These are phyloP conservation scores for Filobasidium floriforme DNA, from an alignment of 768 basidiomycete species.

Conservation along the genomic window DNA sequence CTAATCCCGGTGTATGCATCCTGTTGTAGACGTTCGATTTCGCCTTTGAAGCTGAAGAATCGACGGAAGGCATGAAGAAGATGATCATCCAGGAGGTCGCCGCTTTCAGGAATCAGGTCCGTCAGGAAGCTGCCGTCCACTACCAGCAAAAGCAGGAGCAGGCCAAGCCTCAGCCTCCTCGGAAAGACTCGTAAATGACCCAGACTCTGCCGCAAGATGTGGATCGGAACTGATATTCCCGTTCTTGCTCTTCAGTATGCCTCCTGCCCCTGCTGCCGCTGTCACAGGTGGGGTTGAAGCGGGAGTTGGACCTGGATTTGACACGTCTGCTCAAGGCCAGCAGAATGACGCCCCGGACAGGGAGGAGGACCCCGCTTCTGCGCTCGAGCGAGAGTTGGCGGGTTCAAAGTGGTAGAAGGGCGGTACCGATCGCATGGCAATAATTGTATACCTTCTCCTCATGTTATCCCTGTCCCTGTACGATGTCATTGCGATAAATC, in stretches of 20 bases:
- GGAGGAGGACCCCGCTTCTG: conserved; percentile 42
- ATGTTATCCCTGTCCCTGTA: no score
- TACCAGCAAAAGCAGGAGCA: conserved; percentile 48
- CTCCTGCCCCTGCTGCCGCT: conserved; percentile 27
- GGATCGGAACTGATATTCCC: neutral
- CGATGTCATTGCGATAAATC: no score
- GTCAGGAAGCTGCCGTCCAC: conserved; percentile 66
- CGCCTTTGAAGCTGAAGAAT: conserved; percentile 90
- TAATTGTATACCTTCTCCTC: neutral
- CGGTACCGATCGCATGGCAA: neutral
- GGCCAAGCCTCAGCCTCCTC: conserved; percentile 21
- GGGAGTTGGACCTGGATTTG: conserved; percentile 39
- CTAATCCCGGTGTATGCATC: conserved; percentile 30
- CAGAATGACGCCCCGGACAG: conserved; percentile 30
- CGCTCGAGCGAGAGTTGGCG: conserved; percentile 39
- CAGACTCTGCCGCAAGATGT: no score
- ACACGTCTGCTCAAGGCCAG: conserved; percentile 26
- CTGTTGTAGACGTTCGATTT: conserved; percentile 72
- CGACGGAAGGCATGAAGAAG: conserved; percentile 93
- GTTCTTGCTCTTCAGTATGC: conserved; percentile 1
- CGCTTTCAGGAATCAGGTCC: conserved; percentile 78
- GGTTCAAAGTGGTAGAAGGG: conserved; percentile 9
- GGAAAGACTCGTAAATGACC: conserved; percentile 32
- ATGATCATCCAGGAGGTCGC: conserved; percentile 74
- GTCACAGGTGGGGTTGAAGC: conserved; percentile 17